These are phyloP conservation scores for Metarhizium album DNA, from an alignment of 2,329 filamentous ascomycete species.

Conservation along the genomic window DNA sequence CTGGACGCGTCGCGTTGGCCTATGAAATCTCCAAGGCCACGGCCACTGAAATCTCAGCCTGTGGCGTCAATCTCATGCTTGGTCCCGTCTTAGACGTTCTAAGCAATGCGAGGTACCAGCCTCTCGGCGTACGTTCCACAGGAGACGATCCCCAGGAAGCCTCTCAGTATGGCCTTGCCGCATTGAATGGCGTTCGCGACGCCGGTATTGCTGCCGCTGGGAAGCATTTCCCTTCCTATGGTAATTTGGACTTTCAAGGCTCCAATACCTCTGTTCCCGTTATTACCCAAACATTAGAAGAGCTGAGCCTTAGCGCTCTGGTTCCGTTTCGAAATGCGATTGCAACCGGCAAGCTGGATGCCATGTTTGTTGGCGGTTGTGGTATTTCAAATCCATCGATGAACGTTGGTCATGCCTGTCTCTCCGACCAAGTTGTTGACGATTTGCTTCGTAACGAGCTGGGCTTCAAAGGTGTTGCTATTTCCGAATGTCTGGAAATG, in stretches of 20 bases:
- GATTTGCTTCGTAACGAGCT: constrained; percentile 80
- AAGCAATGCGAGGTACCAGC: constrained; percentile 85
- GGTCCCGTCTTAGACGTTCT: constrained; percentile 89
- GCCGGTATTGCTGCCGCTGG: constrained; percentile 82
- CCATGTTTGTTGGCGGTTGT: constrained; percentile 92
- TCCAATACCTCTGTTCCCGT: constrained; percentile 88
- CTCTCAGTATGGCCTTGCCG: constrained; percentile 81
- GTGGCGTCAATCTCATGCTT: constrained; percentile 92
- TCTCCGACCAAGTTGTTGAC: constrained; percentile 88
- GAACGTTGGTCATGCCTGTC: constrained; percentile 90
- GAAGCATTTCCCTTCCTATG: constrained; percentile 95
- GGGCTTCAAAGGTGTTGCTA: constrained; percentile 81
- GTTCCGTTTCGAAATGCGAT: constrained; percentile 90
- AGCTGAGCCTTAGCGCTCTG: constrained; percentile 81
- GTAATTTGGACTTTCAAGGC: constrained; percentile 85
- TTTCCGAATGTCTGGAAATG: constrained; percentile 95
- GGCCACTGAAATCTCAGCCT: constrained; percentile 81
- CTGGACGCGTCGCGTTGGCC: constrained; percentile 72
- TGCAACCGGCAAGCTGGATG: constrained; percentile 67
- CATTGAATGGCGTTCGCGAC: constrained; percentile 86
- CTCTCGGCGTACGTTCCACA: constrained; percentile 76
- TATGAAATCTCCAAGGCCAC: constrained; percentile 90
- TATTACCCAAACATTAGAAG: constrained; percentile 88
- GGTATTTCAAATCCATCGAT: constrained; percentile 85
- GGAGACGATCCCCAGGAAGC: constrained; percentile 94